Conservation (phyloP, 2,329 filamentous ascomycete genomes). For the Aspergillus floridensis region DNA sequence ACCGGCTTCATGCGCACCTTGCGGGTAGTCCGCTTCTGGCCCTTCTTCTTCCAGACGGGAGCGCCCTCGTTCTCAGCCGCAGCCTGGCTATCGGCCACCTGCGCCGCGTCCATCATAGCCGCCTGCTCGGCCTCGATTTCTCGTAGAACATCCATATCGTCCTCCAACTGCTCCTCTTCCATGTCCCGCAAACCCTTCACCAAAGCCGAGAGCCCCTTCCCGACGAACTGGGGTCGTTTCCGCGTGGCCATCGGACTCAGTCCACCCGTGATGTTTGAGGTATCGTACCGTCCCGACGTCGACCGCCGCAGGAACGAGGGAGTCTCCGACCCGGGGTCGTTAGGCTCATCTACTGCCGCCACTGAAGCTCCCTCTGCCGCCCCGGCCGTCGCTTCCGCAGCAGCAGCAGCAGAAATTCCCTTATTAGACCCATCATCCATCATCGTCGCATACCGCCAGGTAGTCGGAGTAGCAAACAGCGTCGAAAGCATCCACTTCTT, state of each 20-base stretch:
- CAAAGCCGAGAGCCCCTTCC: slow-evolving; percentile 39
- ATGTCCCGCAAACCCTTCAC: slow-evolving; percentile 41
- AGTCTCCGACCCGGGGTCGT: slow-evolving; percentile 30
- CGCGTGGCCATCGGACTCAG: slow-evolving; percentile 40
- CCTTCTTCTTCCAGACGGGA: slow-evolving; percentile 47
- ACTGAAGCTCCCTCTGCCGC: background rate
- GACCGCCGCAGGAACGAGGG: slow-evolving; percentile 41
- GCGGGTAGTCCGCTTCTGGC: slow-evolving; percentile 49
- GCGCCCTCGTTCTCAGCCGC: slow-evolving; percentile 12
- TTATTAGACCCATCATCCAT: slow-evolving; percentile 29
- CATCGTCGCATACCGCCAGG: slow-evolving; percentile 42
- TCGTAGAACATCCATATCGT: slow-evolving; percentile 44
- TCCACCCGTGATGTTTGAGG: slow-evolving; percentile 13
- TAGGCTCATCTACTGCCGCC: slow-evolving; percentile 13
- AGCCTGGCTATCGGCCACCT: slow-evolving; percentile 40
- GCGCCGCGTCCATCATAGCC: slow-evolving; percentile 26
- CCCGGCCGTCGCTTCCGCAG: background rate
- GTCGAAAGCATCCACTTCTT: slow-evolving; percentile 46
- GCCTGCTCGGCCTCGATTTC: slow-evolving; percentile 43
- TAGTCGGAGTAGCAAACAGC: slow-evolving; percentile 47
- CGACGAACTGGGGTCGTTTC: slow-evolving; percentile 37
- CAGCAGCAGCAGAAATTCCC: no score
- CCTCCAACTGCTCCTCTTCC: slow-evolving; percentile 42
- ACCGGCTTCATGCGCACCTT: slow-evolving; percentile 44
- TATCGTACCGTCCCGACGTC: slow-evolving; percentile 30